A percentile compares a stretch with the other conserved stretches of the same genome.
Conservation (phyloP, 2,329 filamentous ascomycete species). For the Aspergillus eucalypticola region DNA sequence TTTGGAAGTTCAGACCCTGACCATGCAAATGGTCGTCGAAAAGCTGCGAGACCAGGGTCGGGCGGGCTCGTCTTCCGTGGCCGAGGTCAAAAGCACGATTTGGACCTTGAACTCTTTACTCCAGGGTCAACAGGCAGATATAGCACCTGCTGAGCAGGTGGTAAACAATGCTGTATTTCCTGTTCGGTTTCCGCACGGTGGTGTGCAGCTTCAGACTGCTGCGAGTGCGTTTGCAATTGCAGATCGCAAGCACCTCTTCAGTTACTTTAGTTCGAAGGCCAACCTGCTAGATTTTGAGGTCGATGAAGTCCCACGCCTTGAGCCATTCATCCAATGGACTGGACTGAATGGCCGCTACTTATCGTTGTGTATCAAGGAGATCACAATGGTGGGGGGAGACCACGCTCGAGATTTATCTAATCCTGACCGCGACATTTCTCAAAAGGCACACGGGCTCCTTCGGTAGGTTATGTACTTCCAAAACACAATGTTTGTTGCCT, state of each 20-base stretch:
- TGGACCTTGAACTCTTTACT: conserved; percentile 13
- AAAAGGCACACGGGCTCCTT: conserved; percentile 14
- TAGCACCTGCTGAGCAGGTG: neutral
- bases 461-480: conserved; percentile 2
- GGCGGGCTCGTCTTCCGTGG: neutral
- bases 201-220: conserved; percentile 2
- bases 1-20: conserved; percentile 10
- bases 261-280: conserved; percentile 6
- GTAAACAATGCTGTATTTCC: conserved; percentile 10
- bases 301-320: conserved; percentile 10
- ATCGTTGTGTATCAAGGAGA: conserved; percentile 15
- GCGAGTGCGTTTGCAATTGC: conserved; percentile 8
- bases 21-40: conserved; percentile 14
- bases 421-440: conserved; percentile 6
- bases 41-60: conserved; percentile 11
- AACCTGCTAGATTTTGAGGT: conserved; percentile 11
- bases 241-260: conserved; percentile 13
- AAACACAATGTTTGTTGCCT: neutral
- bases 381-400: conserved; percentile 6
- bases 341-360: conserved; percentile 10
- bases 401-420: neutral
- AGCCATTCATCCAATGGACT: conserved; percentile 11
- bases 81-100: conserved; percentile 12
- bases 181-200: conserved; percentile 6
- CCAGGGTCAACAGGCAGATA: neutral